Evolutionary conservation across 75 land plant species (phyloP).

Genomic region (Cupressus sempervirens): DNA sequence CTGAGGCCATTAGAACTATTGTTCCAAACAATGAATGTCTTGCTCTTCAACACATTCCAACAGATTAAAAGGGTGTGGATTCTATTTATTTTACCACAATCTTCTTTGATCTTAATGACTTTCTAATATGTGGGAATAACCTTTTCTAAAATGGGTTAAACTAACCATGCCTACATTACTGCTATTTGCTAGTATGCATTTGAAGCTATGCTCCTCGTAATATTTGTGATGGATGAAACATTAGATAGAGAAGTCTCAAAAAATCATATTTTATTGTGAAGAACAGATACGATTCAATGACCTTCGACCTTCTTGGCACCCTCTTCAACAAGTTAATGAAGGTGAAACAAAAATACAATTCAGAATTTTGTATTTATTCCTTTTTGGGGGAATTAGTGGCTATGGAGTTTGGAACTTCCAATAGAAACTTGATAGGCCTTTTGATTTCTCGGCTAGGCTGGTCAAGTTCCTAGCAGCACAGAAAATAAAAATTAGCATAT

Average conservation of each 20-base stretch:
- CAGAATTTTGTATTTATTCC: not conserved
- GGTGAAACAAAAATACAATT: constrained; percentile 15
- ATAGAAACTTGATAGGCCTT: too few species aligned
- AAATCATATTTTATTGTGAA: constrained; percentile 69
- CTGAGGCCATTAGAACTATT: constrained; percentile 48
- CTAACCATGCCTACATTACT: not conserved
- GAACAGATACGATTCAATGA: constrained; percentile 86
- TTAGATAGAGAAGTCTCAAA: constrained; percentile 62
- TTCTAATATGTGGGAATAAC: not conserved
- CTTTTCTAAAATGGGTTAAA: not conserved
- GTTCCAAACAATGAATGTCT: constrained; percentile 53
- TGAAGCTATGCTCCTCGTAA: constrained; percentile 61
- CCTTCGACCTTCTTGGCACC: constrained; percentile 81
- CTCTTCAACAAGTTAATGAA: constrained; percentile 78
- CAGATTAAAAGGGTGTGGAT: constrained; percentile 75
- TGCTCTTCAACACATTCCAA: constrained; percentile 70
- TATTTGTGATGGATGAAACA: constrained; percentile 54
- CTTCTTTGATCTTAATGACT: too few species aligned
- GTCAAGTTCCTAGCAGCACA: too few species aligned
- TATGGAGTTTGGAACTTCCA: too few species aligned
- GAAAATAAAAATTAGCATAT: too few species aligned
- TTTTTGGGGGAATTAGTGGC: too few species aligned
- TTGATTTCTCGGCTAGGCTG: too few species aligned
- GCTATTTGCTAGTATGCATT: constrained; percentile 57
- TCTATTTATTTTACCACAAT: not conserved